These are phyloP conservation scores for Neurospora pannonica DNA, from an alignment of 495 filamentous ascomycete species.

Conservation along the genomic window DNA sequence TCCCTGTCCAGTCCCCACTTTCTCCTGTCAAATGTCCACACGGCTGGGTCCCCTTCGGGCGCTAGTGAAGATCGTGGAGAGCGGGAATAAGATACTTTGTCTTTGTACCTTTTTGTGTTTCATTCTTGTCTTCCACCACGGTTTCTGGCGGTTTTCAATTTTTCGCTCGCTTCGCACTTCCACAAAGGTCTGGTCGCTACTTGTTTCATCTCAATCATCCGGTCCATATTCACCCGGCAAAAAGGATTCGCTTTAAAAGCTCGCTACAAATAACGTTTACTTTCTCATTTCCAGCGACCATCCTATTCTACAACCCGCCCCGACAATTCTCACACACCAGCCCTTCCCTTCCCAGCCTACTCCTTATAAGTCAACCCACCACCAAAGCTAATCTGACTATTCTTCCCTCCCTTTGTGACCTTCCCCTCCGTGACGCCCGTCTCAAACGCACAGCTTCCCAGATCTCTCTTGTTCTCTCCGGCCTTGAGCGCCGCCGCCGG, in stretches of 20 bases:
- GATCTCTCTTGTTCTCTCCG: conserved; percentile 47
- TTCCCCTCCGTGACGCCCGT: conserved; percentile 37
- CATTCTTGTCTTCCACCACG: background rate
- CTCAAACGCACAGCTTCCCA: conserved; percentile 71
- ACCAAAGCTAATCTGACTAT: conserved; percentile 38
- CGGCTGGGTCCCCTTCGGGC: background rate
- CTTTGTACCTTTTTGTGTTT: background rate
- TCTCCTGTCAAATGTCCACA: background rate
- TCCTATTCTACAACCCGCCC: background rate
- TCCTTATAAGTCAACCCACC: conserved; percentile 43
- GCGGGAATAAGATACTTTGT: background rate
- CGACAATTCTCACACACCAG: background rate
- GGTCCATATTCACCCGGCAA: too few species aligned
- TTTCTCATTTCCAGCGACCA: background rate
- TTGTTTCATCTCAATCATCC: background rate
- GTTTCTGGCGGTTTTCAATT: too few species aligned
- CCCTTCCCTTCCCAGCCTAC: conserved; percentile 1
- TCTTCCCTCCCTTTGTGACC: conserved; percentile 32
- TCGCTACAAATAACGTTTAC: background rate
- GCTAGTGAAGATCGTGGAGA: background rate
- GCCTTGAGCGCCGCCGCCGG: conserved; percentile 47
- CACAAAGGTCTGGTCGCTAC: background rate
- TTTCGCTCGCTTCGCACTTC: background rate
- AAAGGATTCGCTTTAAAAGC: too few species aligned
- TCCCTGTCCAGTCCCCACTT: background rate